phyloP scores from a whole-genome alignment of 805 yeast species.

The Saturnispora dispora region DNA sequence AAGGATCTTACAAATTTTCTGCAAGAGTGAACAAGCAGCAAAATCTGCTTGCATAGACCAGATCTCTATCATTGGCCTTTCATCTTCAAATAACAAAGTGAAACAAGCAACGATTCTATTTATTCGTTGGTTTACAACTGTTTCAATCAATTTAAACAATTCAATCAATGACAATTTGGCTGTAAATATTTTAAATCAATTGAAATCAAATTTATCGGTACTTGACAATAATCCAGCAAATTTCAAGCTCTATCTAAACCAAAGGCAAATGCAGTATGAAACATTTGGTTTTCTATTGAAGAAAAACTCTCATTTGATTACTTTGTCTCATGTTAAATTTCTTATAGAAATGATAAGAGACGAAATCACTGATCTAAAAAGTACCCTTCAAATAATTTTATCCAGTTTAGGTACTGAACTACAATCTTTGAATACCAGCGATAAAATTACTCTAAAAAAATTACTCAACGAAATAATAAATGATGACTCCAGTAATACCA shows the following conservation, averaged over 20 bases:
- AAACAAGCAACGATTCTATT: slow-evolving; percentile 53
- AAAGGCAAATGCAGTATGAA: slow-evolving; percentile 64
- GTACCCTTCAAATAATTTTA: slow-evolving; percentile 64
- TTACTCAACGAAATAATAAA: slow-evolving; percentile 20
- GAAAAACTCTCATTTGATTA: slow-evolving; percentile 35
- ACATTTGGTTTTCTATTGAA: slow-evolving; percentile 60
- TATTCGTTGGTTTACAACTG: slow-evolving; percentile 48
- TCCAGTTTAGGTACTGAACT: slow-evolving; percentile 48
- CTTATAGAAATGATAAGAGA: slow-evolving; percentile 60
- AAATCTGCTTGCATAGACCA: slow-evolving; percentile 32
- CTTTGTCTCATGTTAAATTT: slow-evolving; percentile 50
- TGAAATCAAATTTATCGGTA: slow-evolving; percentile 38
- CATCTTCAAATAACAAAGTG: slow-evolving; percentile 42
- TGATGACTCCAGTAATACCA: slow-evolving; percentile 22
- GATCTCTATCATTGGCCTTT: slow-evolving; percentile 52
- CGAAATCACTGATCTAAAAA: slow-evolving; percentile 53
- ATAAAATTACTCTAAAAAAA: slow-evolving; percentile 35
- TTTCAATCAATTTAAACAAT: slow-evolving; percentile 12
- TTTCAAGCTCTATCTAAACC: slow-evolving; percentile 27
- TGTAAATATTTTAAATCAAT: slow-evolving; percentile 38
- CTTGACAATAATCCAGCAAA: slow-evolving; percentile 29
- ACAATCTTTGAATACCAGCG: slow-evolving; percentile 28
- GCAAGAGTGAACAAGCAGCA: slow-evolving; percentile 46
- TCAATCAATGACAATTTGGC: slow-evolving; percentile 26
- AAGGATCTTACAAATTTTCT: slow-evolving; percentile 40